Evolutionary conservation across 2,329 filamentous ascomycete genomes (phyloP).

Genomic region (Pseudopithomyces maydicus): DNA sequence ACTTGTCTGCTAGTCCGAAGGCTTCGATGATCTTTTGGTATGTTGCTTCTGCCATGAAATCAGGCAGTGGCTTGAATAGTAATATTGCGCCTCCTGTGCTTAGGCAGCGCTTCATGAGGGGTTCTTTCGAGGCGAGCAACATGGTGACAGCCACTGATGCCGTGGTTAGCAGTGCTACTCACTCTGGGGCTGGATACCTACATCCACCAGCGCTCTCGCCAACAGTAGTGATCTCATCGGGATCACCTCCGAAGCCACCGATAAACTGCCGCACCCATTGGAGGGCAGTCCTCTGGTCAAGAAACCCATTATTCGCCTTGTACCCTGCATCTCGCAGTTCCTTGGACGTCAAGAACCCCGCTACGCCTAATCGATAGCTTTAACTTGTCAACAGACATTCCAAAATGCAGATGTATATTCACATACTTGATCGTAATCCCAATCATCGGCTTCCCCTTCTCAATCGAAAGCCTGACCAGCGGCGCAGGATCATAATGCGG

Average conservation of each 20-base stretch:
- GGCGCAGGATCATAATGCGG: constrained; percentile 56
- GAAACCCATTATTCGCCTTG: constrained; percentile 40
- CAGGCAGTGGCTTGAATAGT: constrained; percentile 47
- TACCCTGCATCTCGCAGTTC: constrained; percentile 53
- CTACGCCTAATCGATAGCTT: constrained; percentile 39
- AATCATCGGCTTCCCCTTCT: constrained; percentile 54
- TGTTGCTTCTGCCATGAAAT: constrained; percentile 46
- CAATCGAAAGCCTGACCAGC: constrained; percentile 52
- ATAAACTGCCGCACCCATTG: constrained; percentile 46
- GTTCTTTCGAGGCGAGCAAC: constrained; percentile 35
- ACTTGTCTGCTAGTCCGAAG: constrained; percentile 46
- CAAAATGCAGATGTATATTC: constrained; percentile 40
- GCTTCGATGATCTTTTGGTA: constrained; percentile 49
- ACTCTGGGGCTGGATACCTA: constrained; percentile 21
- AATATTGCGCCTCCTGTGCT: constrained; percentile 49
- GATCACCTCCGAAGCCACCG: constrained; percentile 45
- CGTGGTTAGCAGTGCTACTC: constrained; percentile 1
- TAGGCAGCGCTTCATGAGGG: constrained; percentile 46
- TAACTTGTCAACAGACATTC: neutral
- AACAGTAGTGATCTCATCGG: constrained; percentile 46
- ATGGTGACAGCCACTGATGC: constrained; percentile 31
- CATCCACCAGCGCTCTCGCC: constrained; percentile 57
- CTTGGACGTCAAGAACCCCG: constrained; percentile 51
- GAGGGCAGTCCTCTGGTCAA: constrained; percentile 44
- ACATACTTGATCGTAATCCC: constrained; percentile 52